Evolutionary conservation across 2,329 filamentous ascomycete species (phyloP), one percentile per base, ranked within the genome.

Genomic region (Metarhizium anisopliae): DNA sequence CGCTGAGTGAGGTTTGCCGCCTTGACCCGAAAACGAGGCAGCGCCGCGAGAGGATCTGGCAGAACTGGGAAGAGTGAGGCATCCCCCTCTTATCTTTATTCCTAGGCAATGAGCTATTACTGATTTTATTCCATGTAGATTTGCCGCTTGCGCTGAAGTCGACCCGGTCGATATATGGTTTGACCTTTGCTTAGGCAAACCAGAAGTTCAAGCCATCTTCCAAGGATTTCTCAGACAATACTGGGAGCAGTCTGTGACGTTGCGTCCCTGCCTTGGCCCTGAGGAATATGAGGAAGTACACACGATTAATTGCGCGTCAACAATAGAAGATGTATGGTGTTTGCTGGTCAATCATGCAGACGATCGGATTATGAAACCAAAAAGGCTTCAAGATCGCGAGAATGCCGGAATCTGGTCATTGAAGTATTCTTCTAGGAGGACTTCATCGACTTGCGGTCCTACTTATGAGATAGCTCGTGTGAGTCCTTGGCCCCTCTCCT

Each of bases 281-380:
- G 50, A 56, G 36, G 54, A 56, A 51, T 56, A 56, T 50, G 35
- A 52, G 47, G 18, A 52, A 35, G 54, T 52, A 5, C 54, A 47
- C 16, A 56, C 50, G 14, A 56, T 56, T 50, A 2, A 56, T 20
- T 36, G 20, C 30, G 54, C 50, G n/a, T 42, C 20, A 36, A 13
- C 43, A 13, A 45, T 56, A 49, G 29, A 49, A 50, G 54, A 52
- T 30, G 38, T 50, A 32, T 56, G 50, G 54, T 20, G 14, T 42
- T 16, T 18, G 35, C 42, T 56, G 50, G 50, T 56, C 2, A 52
- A 52, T 13, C 30, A 52, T 29, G 54, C 50, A 18, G 43, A 56
- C 29, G 35, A 47, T 14, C 51, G 43, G 50, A 47, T 56, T 35
- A 47, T 56, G 29, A 49, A 32, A 16, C 29, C 32, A 35, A 53